These are phyloP conservation scores for Pichia paraexigua DNA, from an alignment of 805 yeast species.

Conservation along the genomic window DNA sequence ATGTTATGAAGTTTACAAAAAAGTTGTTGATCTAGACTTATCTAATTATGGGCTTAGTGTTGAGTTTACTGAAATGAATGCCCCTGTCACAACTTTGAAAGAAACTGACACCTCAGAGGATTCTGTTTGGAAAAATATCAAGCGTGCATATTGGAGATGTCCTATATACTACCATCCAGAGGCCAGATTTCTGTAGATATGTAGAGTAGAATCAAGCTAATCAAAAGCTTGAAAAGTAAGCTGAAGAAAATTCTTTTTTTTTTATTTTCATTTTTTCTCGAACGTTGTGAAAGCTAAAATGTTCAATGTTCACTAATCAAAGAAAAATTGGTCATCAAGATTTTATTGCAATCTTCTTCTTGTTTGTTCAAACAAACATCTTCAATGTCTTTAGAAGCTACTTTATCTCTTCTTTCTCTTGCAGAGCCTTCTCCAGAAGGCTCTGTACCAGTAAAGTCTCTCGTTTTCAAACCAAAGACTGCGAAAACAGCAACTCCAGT, in stretches of 20 bases:
- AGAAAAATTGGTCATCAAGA: neutral
- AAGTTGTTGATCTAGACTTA: constrained; percentile 73
- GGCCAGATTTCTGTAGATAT: constrained; percentile 32
- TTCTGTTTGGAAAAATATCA: constrained; percentile 55
- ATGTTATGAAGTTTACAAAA: constrained; percentile 76
- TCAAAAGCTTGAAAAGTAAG: neutral
- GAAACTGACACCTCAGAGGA: constrained; percentile 26
- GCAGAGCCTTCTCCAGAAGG: constrained; percentile 44
- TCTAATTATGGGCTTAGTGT: constrained; percentile 69
- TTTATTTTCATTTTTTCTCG: neutral
- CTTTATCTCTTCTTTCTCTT: constrained; percentile 59
- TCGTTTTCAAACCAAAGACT: constrained; percentile 88
- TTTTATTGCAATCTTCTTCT: neutral
- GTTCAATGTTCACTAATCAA: neutral
- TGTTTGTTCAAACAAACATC: neutral
- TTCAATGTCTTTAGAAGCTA: constrained; percentile 58
- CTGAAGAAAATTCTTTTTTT: neutral
- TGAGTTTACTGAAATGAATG: constrained; percentile 40
- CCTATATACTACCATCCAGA: constrained; percentile 63
- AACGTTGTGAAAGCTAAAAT: neutral
- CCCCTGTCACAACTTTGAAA: constrained; percentile 36
- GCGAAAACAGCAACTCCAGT: constrained; percentile 72
- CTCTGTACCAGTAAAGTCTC: constrained; percentile 55
- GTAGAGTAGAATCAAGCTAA: neutral
- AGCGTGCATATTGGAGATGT: constrained; percentile 61